These are phyloP conservation scores for Aureobasidium sp. DNA, from an alignment of 2,329 filamentous ascomycete species.

Conservation along the genomic window DNA sequence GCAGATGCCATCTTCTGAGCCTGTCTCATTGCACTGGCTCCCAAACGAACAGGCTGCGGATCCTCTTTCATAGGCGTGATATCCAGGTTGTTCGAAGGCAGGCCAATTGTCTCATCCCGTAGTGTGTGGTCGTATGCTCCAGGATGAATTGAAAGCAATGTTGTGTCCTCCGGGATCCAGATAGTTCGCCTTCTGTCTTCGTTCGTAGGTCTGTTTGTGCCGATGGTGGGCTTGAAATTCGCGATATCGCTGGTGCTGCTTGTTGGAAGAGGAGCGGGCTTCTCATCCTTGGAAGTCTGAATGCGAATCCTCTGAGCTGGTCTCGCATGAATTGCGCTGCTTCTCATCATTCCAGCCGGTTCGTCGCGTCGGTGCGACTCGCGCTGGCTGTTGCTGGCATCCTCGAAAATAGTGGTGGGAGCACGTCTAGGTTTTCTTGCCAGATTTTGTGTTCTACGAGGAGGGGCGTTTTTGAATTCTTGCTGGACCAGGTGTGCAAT, in stretches of 20 bases:
- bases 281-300: neutral
- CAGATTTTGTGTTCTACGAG: constrained; percentile 22
- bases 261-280: neutral
- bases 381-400: constrained; percentile 19
- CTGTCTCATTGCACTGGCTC: constrained; percentile 2
- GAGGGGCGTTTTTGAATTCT: constrained; percentile 24
- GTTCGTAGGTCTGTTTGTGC: constrained; percentile 15
- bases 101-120: constrained; percentile 28
- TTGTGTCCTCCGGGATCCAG: constrained; percentile 47
- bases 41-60: neutral
- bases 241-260: neutral
- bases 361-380: neutral
- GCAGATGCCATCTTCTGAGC: constrained; percentile 2
- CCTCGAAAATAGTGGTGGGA: constrained; percentile 28
- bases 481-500: constrained; percentile 21
- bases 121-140: constrained; percentile 32
- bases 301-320: constrained; percentile 14
- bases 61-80: constrained; percentile 1
- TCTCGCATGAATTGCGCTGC: constrained; percentile 16
- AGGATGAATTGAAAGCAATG: constrained; percentile 46
- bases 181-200: constrained; percentile 45
- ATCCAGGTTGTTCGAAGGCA: neutral
- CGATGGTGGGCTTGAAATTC: neutral
- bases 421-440: constrained; percentile 20
- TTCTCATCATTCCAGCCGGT: constrained; percentile 8